These are phyloP conservation scores for Podospora appendiculata DNA, from an alignment of 495 filamentous ascomycete species.

Conservation along the genomic window DNA sequence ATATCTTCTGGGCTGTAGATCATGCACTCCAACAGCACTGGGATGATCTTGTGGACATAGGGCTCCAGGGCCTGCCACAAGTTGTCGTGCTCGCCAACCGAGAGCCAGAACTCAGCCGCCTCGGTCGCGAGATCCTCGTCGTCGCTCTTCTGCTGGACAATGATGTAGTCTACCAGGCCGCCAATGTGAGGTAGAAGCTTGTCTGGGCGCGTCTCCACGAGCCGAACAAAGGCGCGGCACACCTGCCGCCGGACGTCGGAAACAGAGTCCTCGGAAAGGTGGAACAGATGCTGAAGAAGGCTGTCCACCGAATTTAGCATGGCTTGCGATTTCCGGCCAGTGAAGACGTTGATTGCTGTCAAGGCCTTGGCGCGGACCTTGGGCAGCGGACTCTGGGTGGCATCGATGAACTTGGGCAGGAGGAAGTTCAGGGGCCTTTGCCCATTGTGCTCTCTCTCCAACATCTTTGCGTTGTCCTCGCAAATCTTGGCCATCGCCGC, in stretches of 20 bases:
- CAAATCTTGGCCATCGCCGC: slow-evolving; percentile 88
- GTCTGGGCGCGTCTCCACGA: slow-evolving; percentile 84
- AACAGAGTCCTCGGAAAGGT: slow-evolving; percentile 63
- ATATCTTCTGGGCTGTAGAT: slow-evolving; percentile 94
- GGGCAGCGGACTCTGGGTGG: slow-evolving; percentile 63
- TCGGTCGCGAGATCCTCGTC: slow-evolving; percentile 90
- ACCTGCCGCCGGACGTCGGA: slow-evolving; percentile 82
- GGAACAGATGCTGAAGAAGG: slow-evolving; percentile 75
- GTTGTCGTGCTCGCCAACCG: slow-evolving; percentile 77
- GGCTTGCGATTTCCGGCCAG: slow-evolving; percentile 69
- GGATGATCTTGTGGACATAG: slow-evolving; percentile 78
- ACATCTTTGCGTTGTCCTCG: slow-evolving; percentile 82
- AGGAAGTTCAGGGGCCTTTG: slow-evolving; percentile 81
- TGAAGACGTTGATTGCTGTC: slow-evolving; percentile 82
- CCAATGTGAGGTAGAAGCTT: slow-evolving; percentile 83
- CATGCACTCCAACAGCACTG: slow-evolving; percentile 89
- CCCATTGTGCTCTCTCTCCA: slow-evolving; percentile 80
- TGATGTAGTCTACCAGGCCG: slow-evolving; percentile 87
- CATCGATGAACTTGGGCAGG: slow-evolving; percentile 83
- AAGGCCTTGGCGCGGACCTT: slow-evolving; percentile 75
- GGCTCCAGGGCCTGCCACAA: slow-evolving; percentile 66
- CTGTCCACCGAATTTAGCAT: slow-evolving; percentile 69
- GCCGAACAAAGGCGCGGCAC: slow-evolving; percentile 84
- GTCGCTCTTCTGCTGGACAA: slow-evolving; percentile 79
- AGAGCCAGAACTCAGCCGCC: slow-evolving; percentile 96